Evolutionary conservation across 2,329 filamentous ascomycete genomes (phyloP).

Genomic region (Xylariaceae sp.): DNA sequence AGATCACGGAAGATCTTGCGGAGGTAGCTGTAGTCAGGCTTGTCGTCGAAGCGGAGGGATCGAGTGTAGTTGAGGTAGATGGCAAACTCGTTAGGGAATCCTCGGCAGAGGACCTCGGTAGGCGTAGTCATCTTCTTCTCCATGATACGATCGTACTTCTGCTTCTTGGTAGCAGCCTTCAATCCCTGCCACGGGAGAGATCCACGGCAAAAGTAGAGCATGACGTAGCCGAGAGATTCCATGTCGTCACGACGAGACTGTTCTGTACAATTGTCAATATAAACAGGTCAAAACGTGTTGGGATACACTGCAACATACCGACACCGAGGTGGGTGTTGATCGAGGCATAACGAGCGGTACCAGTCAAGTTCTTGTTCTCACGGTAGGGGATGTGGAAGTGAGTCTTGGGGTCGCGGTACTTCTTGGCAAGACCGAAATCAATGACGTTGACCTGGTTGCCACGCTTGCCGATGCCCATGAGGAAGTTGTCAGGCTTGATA

Average conservation of each 20-base stretch:
- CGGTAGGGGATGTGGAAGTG: conserved; percentile 99
- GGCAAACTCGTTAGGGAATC: conserved; percentile 98
- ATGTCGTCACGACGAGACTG: conserved; percentile 99
- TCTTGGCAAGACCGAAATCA: conserved; percentile 98
- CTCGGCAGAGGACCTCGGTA: conserved; percentile 96
- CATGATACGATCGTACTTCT: conserved; percentile 99
- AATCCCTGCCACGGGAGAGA: conserved; percentile 98
- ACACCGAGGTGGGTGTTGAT: conserved; percentile 99
- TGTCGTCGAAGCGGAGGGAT: conserved; percentile 97
- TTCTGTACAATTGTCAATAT: conserved; percentile 50
- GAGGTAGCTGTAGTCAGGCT: conserved; percentile 98
- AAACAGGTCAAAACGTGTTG: background rate
- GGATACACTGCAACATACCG: conserved; percentile 47
- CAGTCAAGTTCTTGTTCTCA: conserved; percentile 99
- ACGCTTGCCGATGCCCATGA: conserved; percentile 98
- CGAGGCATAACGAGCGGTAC: conserved; percentile 94
- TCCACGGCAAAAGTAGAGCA: conserved; percentile 99
- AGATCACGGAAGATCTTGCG: conserved; percentile 99
- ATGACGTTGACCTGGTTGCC: conserved; percentile 99
- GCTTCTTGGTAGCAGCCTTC: conserved; percentile 98
- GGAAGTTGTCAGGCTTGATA: conserved; percentile 99
- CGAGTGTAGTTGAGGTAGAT: conserved; percentile 99
- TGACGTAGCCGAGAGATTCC: conserved; percentile 98
- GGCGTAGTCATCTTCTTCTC: conserved; percentile 99
- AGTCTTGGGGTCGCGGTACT: conserved; percentile 99